Evolutionary conservation across 192 early-diverging fungal genomes (phyloP).

Genomic region (Podila minutissima): DNA sequence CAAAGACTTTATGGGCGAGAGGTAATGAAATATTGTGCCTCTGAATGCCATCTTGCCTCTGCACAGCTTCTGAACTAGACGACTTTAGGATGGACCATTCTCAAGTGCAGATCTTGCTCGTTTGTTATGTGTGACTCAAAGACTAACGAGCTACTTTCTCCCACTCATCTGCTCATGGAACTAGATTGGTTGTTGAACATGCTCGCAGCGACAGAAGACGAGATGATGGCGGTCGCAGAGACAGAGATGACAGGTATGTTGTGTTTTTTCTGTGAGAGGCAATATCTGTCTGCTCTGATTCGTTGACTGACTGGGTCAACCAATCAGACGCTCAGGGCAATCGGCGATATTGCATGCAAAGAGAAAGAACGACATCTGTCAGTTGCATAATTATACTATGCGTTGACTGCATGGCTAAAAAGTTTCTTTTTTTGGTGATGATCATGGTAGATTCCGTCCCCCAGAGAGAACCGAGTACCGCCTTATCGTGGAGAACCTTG

Average conservation of each 20-base stretch:
- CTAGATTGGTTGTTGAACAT: conserved; percentile 84
- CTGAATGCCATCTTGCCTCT: background rate
- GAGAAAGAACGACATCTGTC: too few relatives aligned
- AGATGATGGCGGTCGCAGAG: conserved; percentile 62
- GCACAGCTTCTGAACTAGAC: background rate
- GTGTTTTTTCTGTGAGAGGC: conserved; percentile 12
- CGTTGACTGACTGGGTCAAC: too few relatives aligned
- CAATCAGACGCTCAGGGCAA: too few relatives aligned
- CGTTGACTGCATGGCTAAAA: too few relatives aligned
- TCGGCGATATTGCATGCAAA: too few relatives aligned
- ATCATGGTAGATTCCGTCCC: conserved; percentile 48
- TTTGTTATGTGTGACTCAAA: background rate
- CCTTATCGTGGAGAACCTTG: conserved; percentile 83
- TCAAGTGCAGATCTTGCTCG: background rate
- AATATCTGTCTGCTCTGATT: too few relatives aligned
- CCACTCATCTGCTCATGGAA: background rate
- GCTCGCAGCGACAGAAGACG: conserved; percentile 73
- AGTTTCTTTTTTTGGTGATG: background rate
- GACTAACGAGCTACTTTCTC: background rate
- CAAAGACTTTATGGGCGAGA: conserved; percentile 84
- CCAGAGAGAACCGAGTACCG: conserved; percentile 71
- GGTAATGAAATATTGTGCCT: conserved; percentile 57
- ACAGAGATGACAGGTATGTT: conserved; percentile 56
- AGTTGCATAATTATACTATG: too few relatives aligned
- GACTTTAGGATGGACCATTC: too few relatives aligned